Evolutionary conservation across 2,329 filamentous ascomycete species (phyloP).

Genomic region (Calonectria fujianensis): DNA sequence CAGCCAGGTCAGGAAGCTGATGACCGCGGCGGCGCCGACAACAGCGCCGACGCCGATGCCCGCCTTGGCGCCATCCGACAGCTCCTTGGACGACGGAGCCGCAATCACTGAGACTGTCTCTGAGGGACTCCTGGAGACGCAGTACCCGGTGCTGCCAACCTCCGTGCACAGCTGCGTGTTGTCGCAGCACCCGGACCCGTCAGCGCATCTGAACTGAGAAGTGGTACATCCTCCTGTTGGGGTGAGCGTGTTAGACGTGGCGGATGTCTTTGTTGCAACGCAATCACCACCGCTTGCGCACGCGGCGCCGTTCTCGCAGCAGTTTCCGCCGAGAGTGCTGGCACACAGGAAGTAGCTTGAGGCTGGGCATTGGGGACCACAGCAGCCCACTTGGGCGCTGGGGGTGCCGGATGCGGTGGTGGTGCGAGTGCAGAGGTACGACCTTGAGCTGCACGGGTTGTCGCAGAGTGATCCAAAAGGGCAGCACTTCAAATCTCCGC

Average conservation of each 20-base stretch:
- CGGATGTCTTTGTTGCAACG: slow-evolving; percentile 56
- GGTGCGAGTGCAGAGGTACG: slow-evolving; percentile 60
- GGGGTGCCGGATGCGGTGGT: slow-evolving; percentile 54
- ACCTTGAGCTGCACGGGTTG: slow-evolving; percentile 59
- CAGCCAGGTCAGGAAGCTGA: slow-evolving; percentile 68
- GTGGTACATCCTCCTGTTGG: slow-evolving; percentile 66
- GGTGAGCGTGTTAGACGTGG: slow-evolving; percentile 56
- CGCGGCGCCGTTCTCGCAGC: slow-evolving; percentile 67
- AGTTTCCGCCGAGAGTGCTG: slow-evolving; percentile 65
- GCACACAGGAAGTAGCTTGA: slow-evolving; percentile 68
- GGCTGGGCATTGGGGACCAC: slow-evolving; percentile 62
- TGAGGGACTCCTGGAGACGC: slow-evolving; percentile 61
- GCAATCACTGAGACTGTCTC: slow-evolving; percentile 57
- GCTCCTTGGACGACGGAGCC: slow-evolving; percentile 50
- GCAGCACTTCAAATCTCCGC: slow-evolving; percentile 63
- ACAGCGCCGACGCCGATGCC: slow-evolving; percentile 75
- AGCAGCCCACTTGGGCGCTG: slow-evolving; percentile 59
- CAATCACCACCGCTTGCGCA: slow-evolving; percentile 56
- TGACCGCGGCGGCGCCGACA: slow-evolving; percentile 63
- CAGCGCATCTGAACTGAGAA: slow-evolving; percentile 65
- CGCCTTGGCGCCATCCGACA: slow-evolving; percentile 72
- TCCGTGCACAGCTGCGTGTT: slow-evolving; percentile 65
- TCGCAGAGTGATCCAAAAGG: slow-evolving; percentile 65
- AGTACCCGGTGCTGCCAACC: slow-evolving; percentile 61
- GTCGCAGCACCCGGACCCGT: slow-evolving; percentile 71